Evolutionary conservation across 176 grass and related monocot species (phyloP).

Genomic region (Oryza coarctata): DNA sequence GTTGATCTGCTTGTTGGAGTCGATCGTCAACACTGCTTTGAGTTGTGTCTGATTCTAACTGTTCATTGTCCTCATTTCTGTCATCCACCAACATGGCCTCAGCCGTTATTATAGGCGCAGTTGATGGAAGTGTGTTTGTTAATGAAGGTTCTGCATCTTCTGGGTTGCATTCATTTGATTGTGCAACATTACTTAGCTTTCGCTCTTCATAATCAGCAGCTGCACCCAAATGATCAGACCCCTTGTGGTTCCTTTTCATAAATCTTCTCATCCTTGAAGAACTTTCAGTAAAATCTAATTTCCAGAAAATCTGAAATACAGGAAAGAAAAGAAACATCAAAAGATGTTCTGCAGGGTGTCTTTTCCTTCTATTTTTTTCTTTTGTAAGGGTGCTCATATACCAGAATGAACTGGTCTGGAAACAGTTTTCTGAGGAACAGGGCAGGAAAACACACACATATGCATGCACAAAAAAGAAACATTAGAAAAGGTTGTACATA

Average conservation of each 20-base stretch:
- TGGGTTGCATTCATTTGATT: constrained; percentile 40
- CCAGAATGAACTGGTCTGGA: constrained; percentile 17
- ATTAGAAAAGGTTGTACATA: constrained; percentile 46
- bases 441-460: not conserved
- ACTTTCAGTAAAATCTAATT: constrained; percentile 93
- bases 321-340: constrained; percentile 20
- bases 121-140: constrained; percentile 57
- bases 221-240: constrained; percentile 90
- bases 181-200: constrained; percentile 47
- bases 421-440: constrained; percentile 20
- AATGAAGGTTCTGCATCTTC: constrained; percentile 55
- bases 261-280: constrained; percentile 98
- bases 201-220: constrained; percentile 89
- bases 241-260: constrained; percentile 92
- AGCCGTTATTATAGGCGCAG: constrained; percentile 72
- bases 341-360: not conserved
- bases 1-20: constrained; percentile 58
- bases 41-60: constrained; percentile 59
- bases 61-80: constrained; percentile 79
- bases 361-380: not conserved
- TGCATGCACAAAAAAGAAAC: not conserved
- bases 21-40: constrained; percentile 52
- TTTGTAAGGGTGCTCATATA: not conserved
- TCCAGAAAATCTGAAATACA: constrained; percentile 74
- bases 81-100: constrained; percentile 85